phyloP scores from a whole-genome alignment of 805 yeast species.

The Cyberlindnera amylophila region DNA sequence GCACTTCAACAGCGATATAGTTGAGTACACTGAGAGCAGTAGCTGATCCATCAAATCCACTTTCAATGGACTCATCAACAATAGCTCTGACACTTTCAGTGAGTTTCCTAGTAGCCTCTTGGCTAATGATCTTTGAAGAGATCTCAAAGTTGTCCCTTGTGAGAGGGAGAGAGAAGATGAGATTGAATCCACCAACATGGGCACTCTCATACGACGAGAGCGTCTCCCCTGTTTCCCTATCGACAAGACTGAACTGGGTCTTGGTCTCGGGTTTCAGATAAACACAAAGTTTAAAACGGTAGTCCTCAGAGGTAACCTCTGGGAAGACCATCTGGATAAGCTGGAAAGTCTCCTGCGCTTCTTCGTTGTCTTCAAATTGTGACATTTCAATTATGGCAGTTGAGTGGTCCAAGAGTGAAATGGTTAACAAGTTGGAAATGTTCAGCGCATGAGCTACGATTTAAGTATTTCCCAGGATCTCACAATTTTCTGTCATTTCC shows the following conservation, averaged over 20 bases:
- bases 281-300: no score
- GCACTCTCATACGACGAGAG: background rate
- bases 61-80: background rate
- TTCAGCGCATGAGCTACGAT: no score
- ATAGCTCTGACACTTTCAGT: background rate
- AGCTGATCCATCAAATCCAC: slow-evolving; percentile 16
- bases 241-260: background rate
- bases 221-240: background rate
- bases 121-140: background rate
- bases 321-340: no score
- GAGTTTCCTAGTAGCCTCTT: background rate
- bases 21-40: slow-evolving; percentile 43
- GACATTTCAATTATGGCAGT: no score
- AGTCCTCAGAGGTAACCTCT: no score
- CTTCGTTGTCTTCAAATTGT: no score
- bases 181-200: slow-evolving; percentile 2
- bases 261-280: no score
- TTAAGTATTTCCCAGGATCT: no score
- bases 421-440: no score
- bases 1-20: slow-evolving; percentile 29
- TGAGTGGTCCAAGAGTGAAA: no score
- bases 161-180: background rate
- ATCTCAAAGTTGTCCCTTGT: background rate
- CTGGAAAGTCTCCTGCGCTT: no score
- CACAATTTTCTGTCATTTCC: no score